These are phyloP conservation scores for Fremontodendron californicum DNA, from an alignment of 345 rosid species.

Conservation along the genomic window DNA sequence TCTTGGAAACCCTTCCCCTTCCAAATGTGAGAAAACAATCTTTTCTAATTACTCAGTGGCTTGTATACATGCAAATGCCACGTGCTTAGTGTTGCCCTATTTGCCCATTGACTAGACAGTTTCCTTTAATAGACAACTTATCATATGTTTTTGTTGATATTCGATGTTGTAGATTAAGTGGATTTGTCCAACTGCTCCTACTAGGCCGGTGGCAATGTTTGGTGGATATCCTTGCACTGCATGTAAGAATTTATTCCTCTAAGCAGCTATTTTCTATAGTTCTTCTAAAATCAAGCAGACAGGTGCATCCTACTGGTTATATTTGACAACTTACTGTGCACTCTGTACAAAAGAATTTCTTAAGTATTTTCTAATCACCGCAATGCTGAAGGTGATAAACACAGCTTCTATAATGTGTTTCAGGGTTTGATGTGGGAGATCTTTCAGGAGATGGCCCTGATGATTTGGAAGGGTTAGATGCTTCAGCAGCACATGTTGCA, in stretches of 20 bases:
- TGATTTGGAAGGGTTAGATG: conserved; percentile 75
- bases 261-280: not conserved
- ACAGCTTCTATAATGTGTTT: conserved; percentile 5
- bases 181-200: conserved; percentile 89
- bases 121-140: not conserved
- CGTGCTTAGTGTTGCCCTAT: conserved; percentile 2
- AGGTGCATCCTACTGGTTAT: not conserved
- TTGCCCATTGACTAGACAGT: not conserved
- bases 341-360: not conserved
- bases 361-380: not conserved
- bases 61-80: conserved; percentile 13
- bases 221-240: conserved; percentile 83
- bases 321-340: not conserved
- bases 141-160: conserved; percentile 4
- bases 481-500: conserved; percentile 75
- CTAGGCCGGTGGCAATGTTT: conserved; percentile 55
- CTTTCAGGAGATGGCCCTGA: conserved; percentile 61
- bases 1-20: conserved; percentile 66
- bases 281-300: not conserved
- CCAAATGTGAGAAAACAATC: conserved; percentile 46
- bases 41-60: not conserved
- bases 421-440: conserved; percentile 76
- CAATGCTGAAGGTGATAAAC: conserved; percentile 2
- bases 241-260: conserved; percentile 43
- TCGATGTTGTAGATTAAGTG: conserved; percentile 54